Conservation (phyloP, 1,284 basidiomycete genomes). For the Rhodotorula sp. region DNA sequence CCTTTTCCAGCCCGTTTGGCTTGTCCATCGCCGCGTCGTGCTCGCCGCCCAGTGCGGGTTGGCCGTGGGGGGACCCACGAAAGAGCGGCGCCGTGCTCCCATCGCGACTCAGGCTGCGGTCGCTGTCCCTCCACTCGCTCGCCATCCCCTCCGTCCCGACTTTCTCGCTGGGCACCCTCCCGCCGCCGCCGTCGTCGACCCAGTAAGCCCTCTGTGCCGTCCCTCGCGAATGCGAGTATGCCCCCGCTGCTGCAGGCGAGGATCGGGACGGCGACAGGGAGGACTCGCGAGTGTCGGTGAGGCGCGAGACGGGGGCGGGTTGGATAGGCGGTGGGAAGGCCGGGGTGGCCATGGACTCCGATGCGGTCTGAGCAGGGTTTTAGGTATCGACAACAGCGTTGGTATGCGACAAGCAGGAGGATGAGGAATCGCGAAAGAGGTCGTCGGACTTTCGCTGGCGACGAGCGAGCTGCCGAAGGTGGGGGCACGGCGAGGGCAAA, state of each 20-base stretch:
- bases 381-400: too few species aligned
- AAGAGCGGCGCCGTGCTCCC: conserved; percentile 23
- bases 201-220: not conserved
- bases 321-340: not conserved
- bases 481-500: too few species aligned
- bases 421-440: too few species aligned
- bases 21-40: not conserved
- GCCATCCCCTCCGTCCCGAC: not conserved
- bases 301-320: not conserved
- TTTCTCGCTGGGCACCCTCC: not conserved
- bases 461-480: not conserved
- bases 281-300: conserved; percentile 8
- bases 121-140: not conserved
- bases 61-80: not conserved
- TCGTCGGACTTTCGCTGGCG: not conserved
- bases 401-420: not conserved
- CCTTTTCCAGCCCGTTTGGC: too few species aligned
- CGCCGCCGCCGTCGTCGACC: not conserved
- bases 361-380: not conserved
- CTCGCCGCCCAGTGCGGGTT: not conserved
- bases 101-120: not conserved
- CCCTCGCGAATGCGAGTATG: conserved; percentile 11
- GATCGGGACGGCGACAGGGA: conserved; percentile 3
- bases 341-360: not conserved
- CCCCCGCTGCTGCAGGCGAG: not conserved